Conservation (phyloP, 1,284 basidiomycete genomes). For the Malassezia slooffiae region DNA sequence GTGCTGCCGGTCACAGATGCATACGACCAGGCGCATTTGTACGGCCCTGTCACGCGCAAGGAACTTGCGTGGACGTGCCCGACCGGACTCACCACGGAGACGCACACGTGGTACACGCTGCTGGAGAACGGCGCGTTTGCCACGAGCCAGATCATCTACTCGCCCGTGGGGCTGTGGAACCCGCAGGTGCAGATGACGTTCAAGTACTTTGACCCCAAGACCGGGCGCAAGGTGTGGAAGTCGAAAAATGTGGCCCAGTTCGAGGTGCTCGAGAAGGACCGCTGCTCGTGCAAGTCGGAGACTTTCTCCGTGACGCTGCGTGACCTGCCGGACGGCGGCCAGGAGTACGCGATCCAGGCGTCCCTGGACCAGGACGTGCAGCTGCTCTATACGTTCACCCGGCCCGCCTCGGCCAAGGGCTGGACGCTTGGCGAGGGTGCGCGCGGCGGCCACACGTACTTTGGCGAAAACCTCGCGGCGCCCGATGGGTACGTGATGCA, state of each 20-base stretch:
- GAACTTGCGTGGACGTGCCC: conserved; percentile 75
- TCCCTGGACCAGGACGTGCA: conserved; percentile 71
- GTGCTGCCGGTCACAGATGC: conserved; percentile 39
- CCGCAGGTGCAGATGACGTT: conserved; percentile 91
- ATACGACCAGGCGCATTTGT: conserved; percentile 50
- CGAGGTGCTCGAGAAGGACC: conserved; percentile 55
- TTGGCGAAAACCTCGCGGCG: conserved; percentile 52
- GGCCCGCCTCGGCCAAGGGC: conserved; percentile 63
- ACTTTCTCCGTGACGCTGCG: conserved; percentile 61
- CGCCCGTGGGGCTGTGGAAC: conserved; percentile 84
- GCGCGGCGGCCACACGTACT: conserved; percentile 79
- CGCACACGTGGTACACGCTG: conserved; percentile 76
- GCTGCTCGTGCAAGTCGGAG: conserved; percentile 77
- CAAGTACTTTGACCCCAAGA: conserved; percentile 72
- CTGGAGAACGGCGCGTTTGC: conserved; percentile 70
- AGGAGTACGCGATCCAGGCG: conserved; percentile 65
- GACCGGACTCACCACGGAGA: conserved; percentile 78
- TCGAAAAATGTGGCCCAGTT: conserved; percentile 81
- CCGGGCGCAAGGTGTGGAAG: conserved; percentile 70
- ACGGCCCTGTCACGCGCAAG: conserved; percentile 57
- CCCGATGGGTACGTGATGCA: conserved; percentile 39
- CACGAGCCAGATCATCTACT: conserved; percentile 90
- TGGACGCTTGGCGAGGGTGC: conserved; percentile 85
- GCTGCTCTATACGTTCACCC: conserved; percentile 62
- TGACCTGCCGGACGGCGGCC: conserved; percentile 59